Evolutionary conservation across 768 basidiomycete species (phyloP), one percentile per base, ranked within the genome.

Genomic region (Boletus reticulatus): DNA sequence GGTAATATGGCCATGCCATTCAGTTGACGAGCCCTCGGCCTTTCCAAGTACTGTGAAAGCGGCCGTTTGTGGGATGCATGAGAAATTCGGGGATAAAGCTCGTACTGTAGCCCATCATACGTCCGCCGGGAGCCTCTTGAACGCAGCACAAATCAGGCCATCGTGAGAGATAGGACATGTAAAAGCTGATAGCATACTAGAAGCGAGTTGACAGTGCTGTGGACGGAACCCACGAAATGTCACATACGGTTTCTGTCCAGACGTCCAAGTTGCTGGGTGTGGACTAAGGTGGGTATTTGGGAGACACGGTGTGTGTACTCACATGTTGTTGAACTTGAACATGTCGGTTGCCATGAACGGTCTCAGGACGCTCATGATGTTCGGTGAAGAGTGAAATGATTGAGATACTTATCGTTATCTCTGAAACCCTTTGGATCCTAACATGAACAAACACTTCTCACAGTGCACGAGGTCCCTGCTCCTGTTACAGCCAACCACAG

Each of bases 1-100:
- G 1, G 96, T 98, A 64, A 98, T 87, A 66, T 98, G 97, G 0
- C 94, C 96, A 65, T 94, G 93, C 85, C 89, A 93, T 64, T 95
- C 94, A 1, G 72, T 55, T 0, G 78, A 76, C 6, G 71, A 59
- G 3, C 94, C 94, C 71, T 97, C 94, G 1, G 94, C 92, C 66
- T 98, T 99, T 24, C 94, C 94, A 48, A 99, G 79, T 62, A 98
- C 97, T 98, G 64, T 41, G 38, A 50, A 22, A 48, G 53, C 4
- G 44, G 55, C n/a, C 38, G 36, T 34, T 43, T 36, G 53, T 47
- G 34, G 17, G 53, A 53, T 55, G 24, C 2, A 39, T 43, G 56
- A 57, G 53, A 56, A n/a, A 17, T 4, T 17, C n/a, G 29, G 34
- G 48, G 50, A 43, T 39, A 43, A 43, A 50, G 32, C 20, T 67